Evolutionary conservation across 2,329 filamentous ascomycete genomes (phyloP).

Genomic region (Leptographium lundbergii): DNA sequence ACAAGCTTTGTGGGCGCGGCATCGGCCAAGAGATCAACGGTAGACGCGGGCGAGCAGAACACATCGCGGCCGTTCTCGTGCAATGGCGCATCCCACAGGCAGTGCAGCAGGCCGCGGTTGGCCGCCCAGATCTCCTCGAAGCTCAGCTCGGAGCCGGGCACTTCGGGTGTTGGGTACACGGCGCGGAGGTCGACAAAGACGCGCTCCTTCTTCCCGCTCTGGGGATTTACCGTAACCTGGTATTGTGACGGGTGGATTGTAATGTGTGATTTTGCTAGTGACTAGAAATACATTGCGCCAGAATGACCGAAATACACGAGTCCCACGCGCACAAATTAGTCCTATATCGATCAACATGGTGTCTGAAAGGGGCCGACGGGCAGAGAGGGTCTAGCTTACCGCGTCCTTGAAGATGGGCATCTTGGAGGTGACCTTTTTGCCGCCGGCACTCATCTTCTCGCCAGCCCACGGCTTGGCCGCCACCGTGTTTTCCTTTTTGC

Average conservation of each 20-base stretch:
- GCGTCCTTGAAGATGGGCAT: constrained; percentile 90
- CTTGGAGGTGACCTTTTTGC: constrained; percentile 69
- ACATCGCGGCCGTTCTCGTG: too few relatives aligned
- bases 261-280: constrained; percentile 44
- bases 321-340: constrained; percentile 58
- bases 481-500: constrained; percentile 86
- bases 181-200: constrained; percentile 79
- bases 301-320: constrained; percentile 29
- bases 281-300: constrained; percentile 36
- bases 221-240: constrained; percentile 71
- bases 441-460: constrained; percentile 77
- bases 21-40: constrained; percentile 7
- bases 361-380: constrained; percentile 11
- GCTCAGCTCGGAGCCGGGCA: constrained; percentile 63
- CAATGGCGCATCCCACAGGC: constrained; percentile 41
- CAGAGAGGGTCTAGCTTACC: constrained; percentile 48
- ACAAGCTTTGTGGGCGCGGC: constrained; percentile 24
- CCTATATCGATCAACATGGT: constrained; percentile 84
- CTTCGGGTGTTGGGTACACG: constrained; percentile 67
- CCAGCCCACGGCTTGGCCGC: constrained; percentile 85
- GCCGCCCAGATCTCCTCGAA: constrained; percentile 86
- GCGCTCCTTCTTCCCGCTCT: constrained; percentile 70
- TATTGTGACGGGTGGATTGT: constrained; percentile 57
- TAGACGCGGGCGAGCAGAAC: neutral
- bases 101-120: constrained; percentile 55